These are phyloP conservation scores for Saxispiralis lemnorum DNA, from an alignment of 495 filamentous ascomycete genomes.

Conservation along the genomic window DNA sequence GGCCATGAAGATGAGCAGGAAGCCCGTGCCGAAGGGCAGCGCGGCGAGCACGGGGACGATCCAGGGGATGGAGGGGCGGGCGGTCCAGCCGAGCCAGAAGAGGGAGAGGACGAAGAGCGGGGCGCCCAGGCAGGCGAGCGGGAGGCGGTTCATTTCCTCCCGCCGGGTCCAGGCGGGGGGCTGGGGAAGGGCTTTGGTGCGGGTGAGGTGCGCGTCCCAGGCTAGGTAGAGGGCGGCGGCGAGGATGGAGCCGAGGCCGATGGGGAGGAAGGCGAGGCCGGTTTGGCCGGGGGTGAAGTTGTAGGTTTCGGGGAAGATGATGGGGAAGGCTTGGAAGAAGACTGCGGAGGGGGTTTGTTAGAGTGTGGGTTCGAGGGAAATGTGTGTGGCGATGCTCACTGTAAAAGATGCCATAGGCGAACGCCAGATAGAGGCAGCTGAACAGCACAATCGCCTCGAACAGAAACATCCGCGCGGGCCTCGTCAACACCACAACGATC, in stretches of 20 bases:
- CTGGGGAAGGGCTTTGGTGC: slow-evolving; percentile 19
- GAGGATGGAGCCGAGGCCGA: slow-evolving; percentile 26
- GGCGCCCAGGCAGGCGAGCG: slow-evolving; percentile 47
- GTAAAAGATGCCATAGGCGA: slow-evolving; percentile 61
- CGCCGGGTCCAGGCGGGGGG: slow-evolving; percentile 27
- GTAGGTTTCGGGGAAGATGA: slow-evolving; percentile 22
- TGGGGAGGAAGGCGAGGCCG: slow-evolving; percentile 25
- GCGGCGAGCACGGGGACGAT: slow-evolving; percentile 47
- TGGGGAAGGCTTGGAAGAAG: slow-evolving; percentile 19
- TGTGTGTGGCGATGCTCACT: slow-evolving; percentile 11
- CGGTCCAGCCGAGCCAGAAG: slow-evolving; percentile 62
- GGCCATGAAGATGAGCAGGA: slow-evolving; percentile 46
- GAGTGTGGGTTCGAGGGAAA: slow-evolving; percentile 6
- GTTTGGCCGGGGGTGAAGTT: slow-evolving; percentile 22
- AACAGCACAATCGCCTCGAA: slow-evolving; percentile 47
- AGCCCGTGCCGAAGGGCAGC: slow-evolving; percentile 51
- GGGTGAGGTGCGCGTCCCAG: slow-evolving; percentile 36
- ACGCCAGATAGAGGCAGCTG: slow-evolving; percentile 47
- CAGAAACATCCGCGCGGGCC: slow-evolving; percentile 37
- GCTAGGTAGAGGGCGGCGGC: slow-evolving; percentile 32
- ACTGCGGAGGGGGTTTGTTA: slow-evolving; percentile 1
- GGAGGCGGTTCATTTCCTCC: slow-evolving; percentile 48
- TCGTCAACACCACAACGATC: slow-evolving; percentile 26
- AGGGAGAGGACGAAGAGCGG: slow-evolving; percentile 40
- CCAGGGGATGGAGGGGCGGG: slow-evolving; percentile 35